phyloP scores from a whole-genome alignment of 2,329 filamentous ascomycete genomes.

The Plenodomus tracheiphilus region DNA sequence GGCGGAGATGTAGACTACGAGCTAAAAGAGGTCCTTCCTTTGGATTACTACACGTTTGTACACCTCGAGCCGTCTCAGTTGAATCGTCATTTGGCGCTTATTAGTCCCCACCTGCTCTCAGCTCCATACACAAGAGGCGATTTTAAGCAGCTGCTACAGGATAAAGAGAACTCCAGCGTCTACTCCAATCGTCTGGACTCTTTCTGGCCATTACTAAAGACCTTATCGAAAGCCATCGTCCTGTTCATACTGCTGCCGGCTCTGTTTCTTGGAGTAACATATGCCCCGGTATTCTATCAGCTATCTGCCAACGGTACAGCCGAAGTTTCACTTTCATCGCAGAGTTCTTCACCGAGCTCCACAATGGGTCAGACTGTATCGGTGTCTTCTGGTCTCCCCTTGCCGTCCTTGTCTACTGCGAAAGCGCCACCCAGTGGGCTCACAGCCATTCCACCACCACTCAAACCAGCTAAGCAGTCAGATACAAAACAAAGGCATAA shows the following conservation, averaged over 20 bases:
- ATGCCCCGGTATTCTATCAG: conserved; percentile 15
- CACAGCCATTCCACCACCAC: conserved; percentile 14
- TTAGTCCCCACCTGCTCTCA: conserved; percentile 28
- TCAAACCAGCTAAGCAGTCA: conserved; percentile 10
- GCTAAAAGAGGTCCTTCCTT: conserved; percentile 35
- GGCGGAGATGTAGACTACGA: conserved; percentile 24
- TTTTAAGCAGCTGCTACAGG: not conserved
- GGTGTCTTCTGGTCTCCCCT: conserved; percentile 1
- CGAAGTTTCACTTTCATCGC: conserved; percentile 5
- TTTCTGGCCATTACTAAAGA: not conserved
- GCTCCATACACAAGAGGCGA: not conserved
- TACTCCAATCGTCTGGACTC: not conserved
- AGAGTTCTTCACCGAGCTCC: conserved; percentile 1
- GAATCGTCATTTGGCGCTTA: conserved; percentile 43
- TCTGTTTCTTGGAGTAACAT: conserved; percentile 16
- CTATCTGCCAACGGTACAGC: conserved; percentile 5
- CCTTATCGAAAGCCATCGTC: conserved; percentile 1
- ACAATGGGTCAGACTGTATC: conserved; percentile 7
- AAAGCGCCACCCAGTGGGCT: conserved; percentile 18
- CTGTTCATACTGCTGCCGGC: conserved; percentile 22
- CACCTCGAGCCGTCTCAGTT: conserved; percentile 41
- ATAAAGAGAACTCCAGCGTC: not conserved
- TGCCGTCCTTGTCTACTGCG: conserved; percentile 5
- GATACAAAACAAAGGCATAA: not conserved
- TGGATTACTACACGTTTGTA: conserved; percentile 38